Evolutionary conservation across 2,329 filamentous ascomycete genomes (phyloP), one percentile per base, ranked within the genome.

Genomic region (Fusarium clavum): DNA sequence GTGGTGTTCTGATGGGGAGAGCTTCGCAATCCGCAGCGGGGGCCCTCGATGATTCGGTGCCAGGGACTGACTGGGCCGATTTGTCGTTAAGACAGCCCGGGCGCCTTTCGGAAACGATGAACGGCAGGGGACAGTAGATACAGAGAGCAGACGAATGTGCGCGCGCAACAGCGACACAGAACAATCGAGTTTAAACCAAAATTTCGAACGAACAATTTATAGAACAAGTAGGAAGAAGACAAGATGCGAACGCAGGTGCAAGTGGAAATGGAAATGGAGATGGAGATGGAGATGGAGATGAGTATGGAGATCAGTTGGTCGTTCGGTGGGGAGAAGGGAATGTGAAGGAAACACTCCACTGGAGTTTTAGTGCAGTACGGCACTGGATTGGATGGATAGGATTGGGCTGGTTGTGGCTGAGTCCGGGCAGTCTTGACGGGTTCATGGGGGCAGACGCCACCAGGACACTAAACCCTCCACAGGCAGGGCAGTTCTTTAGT

Each of bases 391-490:
- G 49, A 59, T 61, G 59, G 45, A 61, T 62, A 32, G 63, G 48
- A 49, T 72, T 70, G 66, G 52, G 69, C 57, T 72, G 65, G 63
- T 53, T 72, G 69, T 72, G 69, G 69, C 69, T 72, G 69, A 72
- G 67, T 44, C 27, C 24, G 24, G 24, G 24, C 24, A 30, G 41
- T 34, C 61, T 46, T 63, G 25, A 52, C 24, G 49, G 49, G 65
- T 60, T 47, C 48, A 56, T 67, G 45, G 49, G 45, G 56, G 48
- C 49, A 54, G 38, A 49, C 34, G 57, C 61, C 51, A 65, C 56
- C 40, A 61, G 34, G 29, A 18, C 60, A 54, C 54, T 65, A 40
- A 60, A 30, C 16, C 54, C 46, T 40, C 38, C 24, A 51, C n/a
- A 22, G 34, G 34, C 43, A 43, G 29, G n/a, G 48, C 27, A 41